These are phyloP conservation scores for Acorus gramineus DNA, from an alignment of 106 monocot genomes.

Conservation along the genomic window DNA sequence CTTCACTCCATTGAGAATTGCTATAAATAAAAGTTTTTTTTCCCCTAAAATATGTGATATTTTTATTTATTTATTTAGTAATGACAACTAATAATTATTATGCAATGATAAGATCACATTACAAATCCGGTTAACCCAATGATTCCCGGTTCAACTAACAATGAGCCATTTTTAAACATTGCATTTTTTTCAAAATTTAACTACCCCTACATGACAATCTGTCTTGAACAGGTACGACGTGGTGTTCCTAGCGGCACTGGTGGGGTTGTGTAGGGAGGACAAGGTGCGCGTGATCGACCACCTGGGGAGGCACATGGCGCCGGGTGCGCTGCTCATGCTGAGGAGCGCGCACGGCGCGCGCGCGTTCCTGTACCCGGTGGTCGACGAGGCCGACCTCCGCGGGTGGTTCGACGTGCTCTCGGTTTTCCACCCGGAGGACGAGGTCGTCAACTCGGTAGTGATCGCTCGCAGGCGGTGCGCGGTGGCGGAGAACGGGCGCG, in stretches of 20 bases:
- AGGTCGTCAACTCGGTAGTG: slow-evolving; percentile 86
- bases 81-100: too few relatives aligned
- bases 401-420: slow-evolving; percentile 55
- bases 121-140: too few relatives aligned
- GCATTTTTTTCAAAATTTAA: too few relatives aligned
- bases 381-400: slow-evolving; percentile 27
- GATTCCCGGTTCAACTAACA: too few relatives aligned
- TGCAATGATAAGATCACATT: too few relatives aligned
- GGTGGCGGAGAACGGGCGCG: neutral
- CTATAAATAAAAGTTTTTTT: too few relatives aligned
- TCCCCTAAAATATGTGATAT: too few relatives aligned
- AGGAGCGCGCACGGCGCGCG: slow-evolving; percentile 76
- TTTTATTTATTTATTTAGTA: too few relatives aligned
- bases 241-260: slow-evolving; percentile 70
- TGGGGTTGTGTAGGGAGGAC: slow-evolving; percentile 40
- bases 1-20: too few relatives aligned
- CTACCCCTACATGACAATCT: too few relatives aligned
- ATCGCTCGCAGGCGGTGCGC: slow-evolving; percentile 33
- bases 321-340: slow-evolving; percentile 54
- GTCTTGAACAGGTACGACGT: slow-evolving; percentile 34
- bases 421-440: slow-evolving; percentile 57
- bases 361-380: slow-evolving; percentile 78
- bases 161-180: too few relatives aligned
- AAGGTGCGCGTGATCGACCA: slow-evolving; percentile 57
- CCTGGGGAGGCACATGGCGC: slow-evolving; percentile 50